phyloP scores from a whole-genome alignment of 1,284 basidiomycete species.

The Pascua sp. region DNA sequence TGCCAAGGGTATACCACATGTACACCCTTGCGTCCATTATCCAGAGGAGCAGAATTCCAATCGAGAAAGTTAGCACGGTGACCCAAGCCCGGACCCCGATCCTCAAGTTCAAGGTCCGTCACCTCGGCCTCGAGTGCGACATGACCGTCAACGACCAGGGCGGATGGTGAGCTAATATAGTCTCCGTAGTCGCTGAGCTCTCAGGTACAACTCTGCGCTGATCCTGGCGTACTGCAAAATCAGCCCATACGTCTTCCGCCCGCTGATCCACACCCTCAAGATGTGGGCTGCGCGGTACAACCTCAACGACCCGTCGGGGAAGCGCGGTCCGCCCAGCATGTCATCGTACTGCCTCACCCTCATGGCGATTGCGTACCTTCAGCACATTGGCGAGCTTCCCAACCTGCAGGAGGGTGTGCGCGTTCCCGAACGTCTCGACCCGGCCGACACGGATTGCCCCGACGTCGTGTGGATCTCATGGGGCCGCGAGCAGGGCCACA shows the following conservation, averaged over 20 bases:
- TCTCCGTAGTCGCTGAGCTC: too few species aligned
- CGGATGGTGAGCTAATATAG: slow-evolving; percentile 40
- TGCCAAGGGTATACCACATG: slow-evolving; percentile 39
- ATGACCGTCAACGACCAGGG: slow-evolving; percentile 49
- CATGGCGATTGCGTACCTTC: slow-evolving; percentile 49
- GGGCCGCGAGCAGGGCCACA: slow-evolving; percentile 35
- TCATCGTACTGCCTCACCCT: slow-evolving; percentile 49
- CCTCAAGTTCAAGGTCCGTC: slow-evolving; percentile 41
- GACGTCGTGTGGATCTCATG: slow-evolving; percentile 39
- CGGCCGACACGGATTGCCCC: slow-evolving; percentile 1
- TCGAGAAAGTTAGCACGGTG: slow-evolving; percentile 9
- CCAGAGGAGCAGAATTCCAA: not conserved
- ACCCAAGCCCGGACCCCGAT: slow-evolving; percentile 41
- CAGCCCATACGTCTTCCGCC: slow-evolving; percentile 45
- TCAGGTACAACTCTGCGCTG: slow-evolving; percentile 46
- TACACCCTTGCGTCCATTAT: slow-evolving; percentile 24
- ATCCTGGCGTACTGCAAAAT: slow-evolving; percentile 47
- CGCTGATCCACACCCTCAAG: slow-evolving; percentile 47
- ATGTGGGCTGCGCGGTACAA: slow-evolving; percentile 41
- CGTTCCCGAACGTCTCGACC: slow-evolving; percentile 1
- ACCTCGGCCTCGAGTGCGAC: slow-evolving; percentile 33
- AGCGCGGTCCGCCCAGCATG: slow-evolving; percentile 33
- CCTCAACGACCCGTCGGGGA: slow-evolving; percentile 45
- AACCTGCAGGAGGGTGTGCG: slow-evolving; percentile 39
- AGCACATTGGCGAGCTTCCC: slow-evolving; percentile 36